Percentiles rank a stretch among this genome's conserved stretches.
phyloP scores from a whole-genome alignment of 768 basidiomycete genomes.

The Royoungia palumana region DNA sequence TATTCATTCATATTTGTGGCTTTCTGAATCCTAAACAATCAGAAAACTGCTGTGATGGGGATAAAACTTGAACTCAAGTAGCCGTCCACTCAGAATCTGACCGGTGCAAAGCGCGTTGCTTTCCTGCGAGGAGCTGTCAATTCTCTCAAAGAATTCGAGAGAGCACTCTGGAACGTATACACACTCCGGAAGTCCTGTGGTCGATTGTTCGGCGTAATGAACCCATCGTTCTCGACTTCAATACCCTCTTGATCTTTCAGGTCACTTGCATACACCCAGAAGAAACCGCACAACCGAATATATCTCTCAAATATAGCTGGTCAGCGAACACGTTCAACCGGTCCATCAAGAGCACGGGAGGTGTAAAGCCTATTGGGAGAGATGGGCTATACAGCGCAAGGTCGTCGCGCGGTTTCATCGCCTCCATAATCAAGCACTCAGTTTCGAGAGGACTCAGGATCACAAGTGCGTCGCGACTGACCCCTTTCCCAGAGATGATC shows the following conservation, averaged over 20 bases:
- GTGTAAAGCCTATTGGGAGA: neutral
- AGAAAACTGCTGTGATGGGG: too few species aligned
- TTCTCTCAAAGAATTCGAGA: constrained; percentile 25
- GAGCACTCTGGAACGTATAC: constrained; percentile 34
- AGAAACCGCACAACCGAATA: constrained; percentile 18
- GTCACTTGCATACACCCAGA: constrained; percentile 23
- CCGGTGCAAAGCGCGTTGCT: constrained; percentile 33
- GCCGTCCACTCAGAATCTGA: constrained; percentile 43
- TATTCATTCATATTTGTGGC: too few species aligned
- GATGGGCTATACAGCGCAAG: constrained; percentile 13
- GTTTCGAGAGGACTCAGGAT: constrained; percentile 40
- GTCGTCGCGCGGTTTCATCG: constrained; percentile 35
- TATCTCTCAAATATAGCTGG: constrained; percentile 30
- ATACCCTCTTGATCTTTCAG: neutral
- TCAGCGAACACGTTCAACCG: constrained; percentile 31
- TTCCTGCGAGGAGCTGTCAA: constrained; percentile 35
- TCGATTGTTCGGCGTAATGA: constrained; percentile 17
- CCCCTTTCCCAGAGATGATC: constrained; percentile 11
- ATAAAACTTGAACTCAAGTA: too few species aligned
- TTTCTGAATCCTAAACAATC: too few species aligned
- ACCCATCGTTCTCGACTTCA: constrained; percentile 16
- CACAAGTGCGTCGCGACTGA: constrained; percentile 20
- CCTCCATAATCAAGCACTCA: constrained; percentile 32
- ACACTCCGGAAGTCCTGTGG: neutral
- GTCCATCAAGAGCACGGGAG: neutral